phyloP scores from a whole-genome alignment of 2,329 filamentous ascomycete genomes.

The Ophiosphaerella narmari region DNA sequence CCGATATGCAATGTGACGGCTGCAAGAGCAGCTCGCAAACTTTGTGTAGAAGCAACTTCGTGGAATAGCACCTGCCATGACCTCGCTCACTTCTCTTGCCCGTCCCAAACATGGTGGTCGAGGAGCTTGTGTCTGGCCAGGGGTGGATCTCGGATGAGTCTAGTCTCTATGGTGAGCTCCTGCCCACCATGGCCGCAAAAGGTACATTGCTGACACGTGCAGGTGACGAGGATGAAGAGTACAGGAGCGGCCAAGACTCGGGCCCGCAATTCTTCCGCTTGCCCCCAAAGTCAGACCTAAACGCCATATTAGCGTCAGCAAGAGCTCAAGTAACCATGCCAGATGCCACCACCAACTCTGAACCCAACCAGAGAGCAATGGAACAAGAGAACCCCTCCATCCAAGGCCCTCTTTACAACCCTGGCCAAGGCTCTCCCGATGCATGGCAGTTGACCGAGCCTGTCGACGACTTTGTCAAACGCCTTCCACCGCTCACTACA shows the following conservation, averaged over 20 bases:
- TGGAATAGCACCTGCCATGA: slow-evolving; percentile 10
- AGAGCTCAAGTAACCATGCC: slow-evolving; percentile 2
- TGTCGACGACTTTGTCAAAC: slow-evolving; percentile 66
- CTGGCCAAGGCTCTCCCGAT: slow-evolving; percentile 57
- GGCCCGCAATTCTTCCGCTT: slow-evolving; percentile 24
- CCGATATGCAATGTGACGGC: slow-evolving; percentile 14
- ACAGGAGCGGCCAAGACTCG: slow-evolving; percentile 17
- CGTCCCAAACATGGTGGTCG: slow-evolving; percentile 24
- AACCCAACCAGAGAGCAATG: slow-evolving; percentile 15
- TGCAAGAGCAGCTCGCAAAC: background rate
- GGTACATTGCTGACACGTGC: slow-evolving; percentile 7
- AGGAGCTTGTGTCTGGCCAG: slow-evolving; percentile 33
- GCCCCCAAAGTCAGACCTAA: slow-evolving; percentile 27
- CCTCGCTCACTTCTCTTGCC: background rate
- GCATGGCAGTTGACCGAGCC: slow-evolving; percentile 70
- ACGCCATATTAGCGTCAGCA: slow-evolving; percentile 20
- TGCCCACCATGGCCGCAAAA: no score
- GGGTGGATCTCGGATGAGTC: slow-evolving; percentile 51
- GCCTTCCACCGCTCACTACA: slow-evolving; percentile 68
- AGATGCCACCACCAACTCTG: slow-evolving; percentile 4
- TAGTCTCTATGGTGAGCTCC: slow-evolving; percentile 50
- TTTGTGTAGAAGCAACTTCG: background rate
- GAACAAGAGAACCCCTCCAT: slow-evolving; percentile 17
- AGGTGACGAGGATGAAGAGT: slow-evolving; percentile 38
- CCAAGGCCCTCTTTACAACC: slow-evolving; percentile 52